These are phyloP conservation scores for Heliamphora exappendiculata DNA, from an alignment of 148 eudicot genomes.

Conservation along the genomic window DNA sequence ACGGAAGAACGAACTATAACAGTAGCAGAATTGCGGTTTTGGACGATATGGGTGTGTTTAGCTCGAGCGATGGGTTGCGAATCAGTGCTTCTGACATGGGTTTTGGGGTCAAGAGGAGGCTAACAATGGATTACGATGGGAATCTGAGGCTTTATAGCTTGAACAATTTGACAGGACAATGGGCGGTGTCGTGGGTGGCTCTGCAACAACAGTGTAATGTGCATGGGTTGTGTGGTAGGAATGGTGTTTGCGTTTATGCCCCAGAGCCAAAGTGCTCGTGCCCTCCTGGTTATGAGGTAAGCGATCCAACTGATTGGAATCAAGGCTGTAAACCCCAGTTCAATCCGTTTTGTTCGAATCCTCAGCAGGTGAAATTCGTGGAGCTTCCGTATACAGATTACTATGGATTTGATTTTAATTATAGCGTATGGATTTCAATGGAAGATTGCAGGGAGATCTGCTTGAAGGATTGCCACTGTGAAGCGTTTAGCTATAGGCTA, in stretches of 20 bases:
- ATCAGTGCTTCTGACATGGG: conserved; percentile 42
- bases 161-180: conserved; percentile 28
- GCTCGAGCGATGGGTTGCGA: conserved; percentile 33
- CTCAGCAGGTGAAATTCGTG: conserved; percentile 31
- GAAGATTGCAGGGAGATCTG: conserved; percentile 38
- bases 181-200: conserved; percentile 50
- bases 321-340: conserved; percentile 52
- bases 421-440: neutral
- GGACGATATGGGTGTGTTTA: conserved; percentile 33
- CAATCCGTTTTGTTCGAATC: conserved; percentile 21
- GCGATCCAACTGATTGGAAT: conserved; percentile 37
- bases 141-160: conserved; percentile 57
- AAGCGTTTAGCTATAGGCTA: conserved; percentile 42
- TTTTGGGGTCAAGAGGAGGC: conserved; percentile 30
- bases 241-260: conserved; percentile 43
- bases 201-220: conserved; percentile 32
- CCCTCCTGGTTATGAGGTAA: conserved; percentile 33
- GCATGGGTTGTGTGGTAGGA: conserved; percentile 52
- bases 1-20: conserved; percentile 34
- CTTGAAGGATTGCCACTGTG: conserved; percentile 32
- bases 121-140: conserved; percentile 55
- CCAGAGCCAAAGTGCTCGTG: conserved; percentile 45
- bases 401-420: conserved; percentile 45
- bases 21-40: conserved; percentile 29
- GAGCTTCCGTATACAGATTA: conserved; percentile 43